Percentiles rank a stretch among this genome's conserved stretches.
Evolutionary conservation across 2,329 filamentous ascomycete genomes (phyloP).

Genomic region (Ampelomyces quisqualis): DNA sequence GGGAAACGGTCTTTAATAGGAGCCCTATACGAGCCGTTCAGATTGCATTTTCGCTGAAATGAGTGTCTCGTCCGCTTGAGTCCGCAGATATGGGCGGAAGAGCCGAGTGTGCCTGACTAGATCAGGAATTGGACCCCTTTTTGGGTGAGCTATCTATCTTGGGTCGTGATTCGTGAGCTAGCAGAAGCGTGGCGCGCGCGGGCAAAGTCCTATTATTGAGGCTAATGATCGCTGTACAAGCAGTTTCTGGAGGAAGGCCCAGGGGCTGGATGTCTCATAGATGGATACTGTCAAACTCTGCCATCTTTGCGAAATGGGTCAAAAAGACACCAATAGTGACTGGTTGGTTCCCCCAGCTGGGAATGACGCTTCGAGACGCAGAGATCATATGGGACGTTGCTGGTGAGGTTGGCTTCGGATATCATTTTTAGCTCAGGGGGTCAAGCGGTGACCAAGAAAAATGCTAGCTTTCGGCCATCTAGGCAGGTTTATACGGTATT

Average conservation of each 20-base stretch:
- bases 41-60: constrained; percentile 17
- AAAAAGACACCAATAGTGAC: constrained; percentile 10
- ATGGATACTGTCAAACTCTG: constrained; percentile 19
- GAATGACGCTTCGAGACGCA: constrained; percentile 11
- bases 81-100: constrained; percentile 13
- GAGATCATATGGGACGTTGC: constrained; percentile 15
- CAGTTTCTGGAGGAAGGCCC: constrained; percentile 18
- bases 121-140: constrained; percentile 20
- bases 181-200: constrained; percentile 13
- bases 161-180: constrained; percentile 21
- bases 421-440: constrained; percentile 16
- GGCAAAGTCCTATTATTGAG: constrained; percentile 21
- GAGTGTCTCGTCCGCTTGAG: constrained; percentile 12
- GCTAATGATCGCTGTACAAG: constrained; percentile 11
- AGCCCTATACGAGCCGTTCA: constrained; percentile 12
- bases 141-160: constrained; percentile 22
- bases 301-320: constrained; percentile 20
- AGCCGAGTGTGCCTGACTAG: constrained; percentile 24
- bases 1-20: constrained; percentile 21
- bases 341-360: constrained; percentile 5
- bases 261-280: constrained; percentile 15
- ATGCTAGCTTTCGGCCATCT: constrained; percentile 14
- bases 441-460: constrained; percentile 20
- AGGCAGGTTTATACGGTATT: constrained; percentile 8
- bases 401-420: constrained; percentile 18